Base-by-base conservation (phyloP, 2,329 filamentous ascomycete species). In the Diatrype stigma region DNA sequence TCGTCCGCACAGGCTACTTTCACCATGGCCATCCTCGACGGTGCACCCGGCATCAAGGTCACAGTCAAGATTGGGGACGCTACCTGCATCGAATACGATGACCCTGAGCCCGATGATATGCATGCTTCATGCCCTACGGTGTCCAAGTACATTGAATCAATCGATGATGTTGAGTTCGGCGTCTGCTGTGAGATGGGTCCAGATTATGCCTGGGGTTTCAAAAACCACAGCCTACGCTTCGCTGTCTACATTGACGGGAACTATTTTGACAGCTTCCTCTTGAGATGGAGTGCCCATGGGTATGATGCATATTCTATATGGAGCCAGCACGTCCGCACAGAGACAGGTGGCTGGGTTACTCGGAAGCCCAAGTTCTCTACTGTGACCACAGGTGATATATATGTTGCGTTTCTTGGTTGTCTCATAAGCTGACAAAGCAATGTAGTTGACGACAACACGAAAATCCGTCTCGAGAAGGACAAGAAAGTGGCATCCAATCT, bases 141-240 rank as follows among this genome's bases (percentile, higher is more conserved):
- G 40, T 51, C 46, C 14, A 60, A 65, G 45, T 70, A 67, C 47
- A 62, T 70, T 30, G 62, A 70, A 54, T 63, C 61, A 6, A 35
- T 56, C 12, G 59, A 67, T 26, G 47, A 65, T 16, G 42, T 58
- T 16, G 47, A 60, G 12, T 70, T 68, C 48, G 26, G 55, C 3
- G 37, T 69, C 26, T 19, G 30, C 3, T 12, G 61, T 14, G 30
- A 48, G 1, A 45, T 67, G 1, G 6, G 48, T 21, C 17, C 54
- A 2, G 28, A 23, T 21, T 68, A 68, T 45, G 10, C 52, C 2
- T 68, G 63, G 63, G 52, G 59, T 12, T 60, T 61, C 35, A 55
- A 51, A 11, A 47, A 60, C 6, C 53, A 64, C 21, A 21, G 50
- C 6, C 51, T 69, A 2, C 3, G 19, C 2, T 50, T 60, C 26